Percentiles rank a stretch among this genome's conserved stretches.
phyloP scores from a whole-genome alignment of 345 rosid genomes.

The Brassica incana region DNA sequence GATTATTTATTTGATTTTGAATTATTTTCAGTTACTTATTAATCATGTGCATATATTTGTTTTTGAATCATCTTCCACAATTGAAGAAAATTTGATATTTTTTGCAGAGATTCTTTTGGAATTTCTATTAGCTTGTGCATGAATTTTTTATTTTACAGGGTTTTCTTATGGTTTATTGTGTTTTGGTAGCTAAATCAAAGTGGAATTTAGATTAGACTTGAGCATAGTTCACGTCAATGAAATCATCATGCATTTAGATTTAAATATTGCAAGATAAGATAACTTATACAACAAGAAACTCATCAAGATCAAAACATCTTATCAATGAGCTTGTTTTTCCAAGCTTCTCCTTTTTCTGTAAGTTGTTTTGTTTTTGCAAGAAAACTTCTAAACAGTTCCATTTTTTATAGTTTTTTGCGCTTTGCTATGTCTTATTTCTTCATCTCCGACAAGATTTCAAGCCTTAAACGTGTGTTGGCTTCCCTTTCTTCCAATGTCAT shows the following conservation, averaged over 20 bases:
- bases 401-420: background rate
- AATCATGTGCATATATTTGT: too few species aligned
- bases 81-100: too few species aligned
- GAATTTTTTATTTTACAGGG: too few species aligned
- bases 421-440: background rate
- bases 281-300: background rate
- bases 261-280: background rate
- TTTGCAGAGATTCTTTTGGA: too few species aligned
- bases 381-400: background rate
- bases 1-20: too few species aligned
- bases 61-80: too few species aligned
- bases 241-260: background rate
- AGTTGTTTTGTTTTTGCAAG: background rate
- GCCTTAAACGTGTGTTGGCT: background rate
- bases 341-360: background rate
- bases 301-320: background rate
- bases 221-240: background rate
- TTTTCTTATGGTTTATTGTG: too few species aligned
- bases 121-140: too few species aligned
- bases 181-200: too few species aligned
- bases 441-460: background rate
- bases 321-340: constrained; percentile 3
- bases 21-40: too few species aligned
- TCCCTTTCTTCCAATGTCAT: background rate
- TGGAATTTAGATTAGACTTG: background rate